Percentiles rank a stretch among this genome's conserved stretches.
phyloP scores from a whole-genome alignment of 768 basidiomycete genomes.

The Melanogaster broomeanus region DNA sequence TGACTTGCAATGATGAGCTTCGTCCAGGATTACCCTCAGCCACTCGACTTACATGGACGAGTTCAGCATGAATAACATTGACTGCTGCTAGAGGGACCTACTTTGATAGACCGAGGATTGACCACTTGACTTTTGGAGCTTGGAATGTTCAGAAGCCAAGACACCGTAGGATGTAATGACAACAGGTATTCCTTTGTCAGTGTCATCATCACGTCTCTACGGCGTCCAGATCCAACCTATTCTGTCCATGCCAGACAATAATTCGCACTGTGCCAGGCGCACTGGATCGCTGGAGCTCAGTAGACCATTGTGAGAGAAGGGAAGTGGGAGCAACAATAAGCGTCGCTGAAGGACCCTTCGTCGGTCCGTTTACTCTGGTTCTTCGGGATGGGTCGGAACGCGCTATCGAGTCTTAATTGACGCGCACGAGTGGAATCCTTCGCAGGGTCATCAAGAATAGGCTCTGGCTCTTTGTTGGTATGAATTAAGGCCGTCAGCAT shows the following conservation, averaged over 20 bases:
- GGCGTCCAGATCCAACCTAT: conserved; percentile 70
- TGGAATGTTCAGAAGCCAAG: conserved; percentile 84
- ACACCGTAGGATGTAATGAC: conserved; percentile 93
- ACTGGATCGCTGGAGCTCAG: conserved; percentile 86
- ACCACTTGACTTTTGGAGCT: conserved; percentile 53
- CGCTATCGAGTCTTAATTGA: conserved; percentile 62
- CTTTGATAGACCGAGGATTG: conserved; percentile 72
- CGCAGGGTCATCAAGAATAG: conserved; percentile 29
- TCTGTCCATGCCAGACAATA: conserved; percentile 87
- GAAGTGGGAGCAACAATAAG: conserved; percentile 93
- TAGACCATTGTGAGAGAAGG: conserved; percentile 89
- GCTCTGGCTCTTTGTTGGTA: conserved; percentile 58
- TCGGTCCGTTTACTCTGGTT: conserved; percentile 30
- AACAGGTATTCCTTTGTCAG: conserved; percentile 60
- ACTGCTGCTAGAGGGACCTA: conserved; percentile 31
- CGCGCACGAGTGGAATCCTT: conserved; percentile 42
- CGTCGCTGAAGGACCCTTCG: conserved; percentile 57
- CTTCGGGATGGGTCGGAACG: conserved; percentile 52
- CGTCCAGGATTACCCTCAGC: conserved; percentile 85
- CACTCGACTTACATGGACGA: conserved; percentile 58
- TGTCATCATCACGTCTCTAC: conserved; percentile 57
- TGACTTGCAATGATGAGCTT: conserved; percentile 95
- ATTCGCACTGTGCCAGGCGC: conserved; percentile 65
- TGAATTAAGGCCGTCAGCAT: conserved; percentile 92
- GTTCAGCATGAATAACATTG: conserved; percentile 8